Base-by-base conservation (phyloP, 2,329 filamentous ascomycete species). In the Fonsecaea multimorphosa region DNA sequence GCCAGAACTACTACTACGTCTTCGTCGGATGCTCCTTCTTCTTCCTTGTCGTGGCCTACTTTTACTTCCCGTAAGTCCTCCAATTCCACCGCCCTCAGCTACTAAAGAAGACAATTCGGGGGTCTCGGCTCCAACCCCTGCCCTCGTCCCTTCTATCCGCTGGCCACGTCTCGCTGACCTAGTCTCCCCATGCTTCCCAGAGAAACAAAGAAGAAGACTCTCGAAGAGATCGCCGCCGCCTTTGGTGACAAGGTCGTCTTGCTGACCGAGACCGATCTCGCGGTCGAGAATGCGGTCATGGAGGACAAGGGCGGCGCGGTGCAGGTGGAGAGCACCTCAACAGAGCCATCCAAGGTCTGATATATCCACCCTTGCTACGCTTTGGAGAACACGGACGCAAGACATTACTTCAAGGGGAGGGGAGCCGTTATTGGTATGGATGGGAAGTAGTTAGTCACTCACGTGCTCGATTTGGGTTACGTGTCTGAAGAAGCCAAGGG, bases 1-100 rank as follows among this genome's bases (percentile, higher is more conserved):
- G 16, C 2, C 32, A 61, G 69, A 87, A 86, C 68, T 87, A 86
- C 73, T 87, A 87, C 73, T 87, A 86, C 66, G 84, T 87, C 19
- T 87, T 87, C 66, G 83, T 86, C 1, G 81, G 70, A 4, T 86
- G 84, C 69, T 81, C 82, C 1, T 29, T 76, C 0, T 81, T 86
- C 74, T 87, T 85, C 74, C 71, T 86, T 0, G 73, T 79, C 1
- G 68, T 86, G 27, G 83, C 82, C 0, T 86, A 83, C 72, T 78
- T 85, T 58, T 86, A 81, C 72, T 86, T 85, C 74, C 84, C 84
- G 74, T 82, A 74, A 71, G 79, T 76, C 31, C 53, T 29, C 27
- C 3, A 6, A 4, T 2, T n/a, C 1, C 9, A n/a, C 49, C 8
- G 3, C 14, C 1, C 31, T 34, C 29, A n/a, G n/a, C n/a, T n/a